Evolutionary conservation across 176 grass and related monocot species (phyloP), one percentile per base, ranked within the genome.

Genomic region (Stipa capillata): DNA sequence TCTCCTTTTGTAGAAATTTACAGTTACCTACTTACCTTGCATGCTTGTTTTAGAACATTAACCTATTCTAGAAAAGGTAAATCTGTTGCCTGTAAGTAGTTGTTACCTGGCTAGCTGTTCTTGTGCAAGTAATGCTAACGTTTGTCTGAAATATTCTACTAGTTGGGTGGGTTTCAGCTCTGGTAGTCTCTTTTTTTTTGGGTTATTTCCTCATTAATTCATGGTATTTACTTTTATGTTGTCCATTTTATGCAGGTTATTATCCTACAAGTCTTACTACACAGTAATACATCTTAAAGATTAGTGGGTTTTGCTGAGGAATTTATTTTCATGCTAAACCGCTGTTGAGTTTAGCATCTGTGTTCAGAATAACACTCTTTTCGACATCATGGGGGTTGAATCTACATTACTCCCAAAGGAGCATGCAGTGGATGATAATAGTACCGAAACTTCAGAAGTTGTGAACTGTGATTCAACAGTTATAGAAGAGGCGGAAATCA

Each of bases 401-500:
- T 68, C 69, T 8, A 60, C 29, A 18, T 33, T 83, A 69, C 1
- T 24, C 35, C 3, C 33, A 24, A n/a, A 3, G 5, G 66, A 50
- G 13, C 44, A 64, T 33, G 28, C 18, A 18, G 35, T 23, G 36
- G 44, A 76, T 56, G 76, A 40, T 3, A 76, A 32, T 37, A 54
- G 64, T 9, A 16, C 34, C 32, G 62, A 68, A 77, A 74, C 24
- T 77, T 65, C 74, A 18, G 36, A 57, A 28, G 67, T 48, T 7
- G 21, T 47, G 31, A 69, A 34, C 40, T 80, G 61, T 33, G 68
- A 67, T 69, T 85, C 56, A 51, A 14, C 42, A 18, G 13, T 36
- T 59, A 45, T 48, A 35, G 48, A 53, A 69, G 67, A 69, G 66
- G 48, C 63, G 28, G n/a, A 75, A 29, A 85, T 76, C 16, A 84